A percentile compares a stretch with the other conserved stretches of the same genome.
These are phyloP conservation scores for Pascua guehoae DNA, from an alignment of 1,284 basidiomycete species.

Conservation along the genomic window DNA sequence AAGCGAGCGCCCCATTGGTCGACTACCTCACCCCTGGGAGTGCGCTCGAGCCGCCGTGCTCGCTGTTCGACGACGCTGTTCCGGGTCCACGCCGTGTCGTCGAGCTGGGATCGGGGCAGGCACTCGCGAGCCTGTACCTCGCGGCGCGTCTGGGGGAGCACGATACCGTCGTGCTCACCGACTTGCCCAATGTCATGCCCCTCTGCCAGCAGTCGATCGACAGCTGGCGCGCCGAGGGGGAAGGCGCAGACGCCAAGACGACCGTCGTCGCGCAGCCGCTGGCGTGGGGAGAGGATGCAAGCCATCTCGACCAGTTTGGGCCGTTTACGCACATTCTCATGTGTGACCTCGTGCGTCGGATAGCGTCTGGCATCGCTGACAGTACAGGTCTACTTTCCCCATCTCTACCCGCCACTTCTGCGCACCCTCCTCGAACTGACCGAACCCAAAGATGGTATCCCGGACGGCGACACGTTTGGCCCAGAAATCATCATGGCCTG, in stretches of 20 bases:
- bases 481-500: constrained; percentile 45
- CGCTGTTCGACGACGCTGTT: constrained; percentile 21
- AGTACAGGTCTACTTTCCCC: constrained; percentile 44
- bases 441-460: constrained; percentile 9
- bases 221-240: constrained; percentile 10
- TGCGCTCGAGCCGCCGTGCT: constrained; percentile 37
- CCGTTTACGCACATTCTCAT: constrained; percentile 43
- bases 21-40: constrained; percentile 36
- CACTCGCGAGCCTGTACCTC: constrained; percentile 39
- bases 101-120: constrained; percentile 47
- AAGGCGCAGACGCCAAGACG: background rate
- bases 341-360: constrained; percentile 42
- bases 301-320: constrained; percentile 12
- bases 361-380: background rate
- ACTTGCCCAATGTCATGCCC: constrained; percentile 42
- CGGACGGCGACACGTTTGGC: constrained; percentile 22
- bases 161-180: constrained; percentile 38
- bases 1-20: constrained; percentile 37
- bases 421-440: constrained; percentile 40
- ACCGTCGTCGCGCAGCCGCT: constrained; percentile 27
- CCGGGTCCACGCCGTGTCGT: constrained; percentile 23
- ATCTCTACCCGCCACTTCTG: constrained; percentile 42
- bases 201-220: constrained; percentile 33
- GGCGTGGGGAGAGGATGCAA: constrained; percentile 36
- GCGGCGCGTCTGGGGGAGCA: constrained; percentile 21